These are phyloP conservation scores for Clausena lansium DNA, from an alignment of 345 rosid genomes.

Conservation along the genomic window DNA sequence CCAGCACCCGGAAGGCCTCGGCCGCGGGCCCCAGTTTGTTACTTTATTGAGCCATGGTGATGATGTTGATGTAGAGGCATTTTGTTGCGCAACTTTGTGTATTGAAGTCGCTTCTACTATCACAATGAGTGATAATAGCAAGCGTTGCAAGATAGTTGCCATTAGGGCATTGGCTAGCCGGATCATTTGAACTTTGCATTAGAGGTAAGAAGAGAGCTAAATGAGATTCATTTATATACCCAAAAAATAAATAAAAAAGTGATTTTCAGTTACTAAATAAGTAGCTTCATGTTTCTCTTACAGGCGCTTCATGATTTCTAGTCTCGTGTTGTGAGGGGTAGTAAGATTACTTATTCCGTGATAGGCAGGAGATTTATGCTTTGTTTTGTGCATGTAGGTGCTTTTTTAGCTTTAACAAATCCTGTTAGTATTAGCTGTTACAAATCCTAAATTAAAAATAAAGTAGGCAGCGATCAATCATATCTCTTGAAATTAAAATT, in stretches of 20 bases:
- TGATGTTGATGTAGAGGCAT: not conserved
- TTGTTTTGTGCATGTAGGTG: not conserved
- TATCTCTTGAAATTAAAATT: not conserved
- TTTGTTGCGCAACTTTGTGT: slow-evolving; percentile 3
- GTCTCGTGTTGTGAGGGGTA: slow-evolving; percentile 29
- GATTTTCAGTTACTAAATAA: not conserved
- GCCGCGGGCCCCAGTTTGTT: not conserved
- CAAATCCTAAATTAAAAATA: not conserved
- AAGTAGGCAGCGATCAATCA: not conserved
- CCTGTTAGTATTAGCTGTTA: not conserved
- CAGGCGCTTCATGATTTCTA: slow-evolving; percentile 3
- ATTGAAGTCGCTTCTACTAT: slow-evolving; percentile 3
- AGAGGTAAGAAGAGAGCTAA: not conserved
- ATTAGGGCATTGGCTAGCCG: slow-evolving; percentile 10
- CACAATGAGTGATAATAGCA: not conserved
- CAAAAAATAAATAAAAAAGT: not conserved
- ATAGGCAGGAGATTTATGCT: slow-evolving; percentile 5
- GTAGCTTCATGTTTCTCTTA: slow-evolving; percentile 38
- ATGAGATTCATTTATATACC: not conserved
- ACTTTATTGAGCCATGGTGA: slow-evolving; percentile 44
- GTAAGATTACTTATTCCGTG: not conserved
- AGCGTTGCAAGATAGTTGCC: slow-evolving; percentile 3
- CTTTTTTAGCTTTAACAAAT: not conserved
- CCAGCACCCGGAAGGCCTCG: slow-evolving; percentile 34
- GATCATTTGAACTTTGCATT: slow-evolving; percentile 11